Conservation (phyloP, 164 flowering plant genomes). For the Tetrastigma voinierianum region DNA sequence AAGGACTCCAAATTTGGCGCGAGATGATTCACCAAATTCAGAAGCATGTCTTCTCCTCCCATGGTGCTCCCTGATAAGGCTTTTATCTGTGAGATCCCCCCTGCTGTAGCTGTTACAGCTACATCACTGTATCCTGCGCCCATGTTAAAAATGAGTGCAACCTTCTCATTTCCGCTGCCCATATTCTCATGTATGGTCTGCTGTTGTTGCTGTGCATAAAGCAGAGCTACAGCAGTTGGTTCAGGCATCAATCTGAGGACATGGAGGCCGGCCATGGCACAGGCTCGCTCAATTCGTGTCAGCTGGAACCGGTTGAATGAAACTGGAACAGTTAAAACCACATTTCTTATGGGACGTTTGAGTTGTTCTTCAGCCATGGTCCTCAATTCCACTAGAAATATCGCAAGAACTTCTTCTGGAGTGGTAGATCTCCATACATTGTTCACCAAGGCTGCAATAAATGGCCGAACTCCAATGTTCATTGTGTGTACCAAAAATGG, state of each 20-base stretch:
- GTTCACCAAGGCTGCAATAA: slow-evolving; percentile 85
- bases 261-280: slow-evolving; percentile 96
- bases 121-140: slow-evolving; percentile 92
- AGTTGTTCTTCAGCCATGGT: slow-evolving; percentile 71
- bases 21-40: slow-evolving; percentile 67
- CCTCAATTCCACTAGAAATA: slow-evolving; percentile 71
- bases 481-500: slow-evolving; percentile 87
- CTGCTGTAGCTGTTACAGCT: slow-evolving; percentile 79
- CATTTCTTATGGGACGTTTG: slow-evolving; percentile 60
- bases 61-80: slow-evolving; percentile 64
- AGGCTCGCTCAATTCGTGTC: slow-evolving; percentile 79
- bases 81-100: slow-evolving; percentile 93
- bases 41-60: slow-evolving; percentile 90
- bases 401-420: slow-evolving; percentile 88
- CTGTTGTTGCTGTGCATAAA: slow-evolving; percentile 88
- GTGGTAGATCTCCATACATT: slow-evolving; percentile 85
- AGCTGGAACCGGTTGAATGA: slow-evolving; percentile 86
- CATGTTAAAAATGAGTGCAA: slow-evolving; percentile 81
- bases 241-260: slow-evolving; percentile 91
- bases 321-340: slow-evolving; percentile 77
- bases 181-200: slow-evolving; percentile 53
- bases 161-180: slow-evolving; percentile 80
- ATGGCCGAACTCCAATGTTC: slow-evolving; percentile 80
- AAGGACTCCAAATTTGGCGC: slow-evolving; percentile 51
- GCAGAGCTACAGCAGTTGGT: slow-evolving; percentile 85